Conservation (phyloP, 371 early-diverging fungal species). For the Mucor sp. region DNA sequence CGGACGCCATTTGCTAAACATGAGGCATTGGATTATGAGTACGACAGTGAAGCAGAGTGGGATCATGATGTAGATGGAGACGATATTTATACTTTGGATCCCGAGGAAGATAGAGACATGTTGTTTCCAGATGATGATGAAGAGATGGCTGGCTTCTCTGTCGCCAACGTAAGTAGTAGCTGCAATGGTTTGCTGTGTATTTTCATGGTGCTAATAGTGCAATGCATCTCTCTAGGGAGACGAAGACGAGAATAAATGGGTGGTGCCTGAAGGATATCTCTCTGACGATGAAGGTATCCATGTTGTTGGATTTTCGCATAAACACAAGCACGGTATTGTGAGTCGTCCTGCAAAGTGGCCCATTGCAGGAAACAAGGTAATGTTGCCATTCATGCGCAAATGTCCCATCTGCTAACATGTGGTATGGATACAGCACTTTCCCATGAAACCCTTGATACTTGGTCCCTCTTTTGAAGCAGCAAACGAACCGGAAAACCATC, state of each 20-base stretch:
- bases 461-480: slow-evolving; percentile 17
- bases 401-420: neutral
- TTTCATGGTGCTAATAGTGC: too few relatives aligned
- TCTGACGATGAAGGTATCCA: slow-evolving; percentile 72
- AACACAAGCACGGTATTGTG: neutral
- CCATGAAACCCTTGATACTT: slow-evolving; percentile 19
- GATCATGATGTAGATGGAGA: slow-evolving; percentile 41
- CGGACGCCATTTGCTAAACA: slow-evolving; percentile 71
- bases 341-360: slow-evolving; percentile 26
- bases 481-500: slow-evolving; percentile 16
- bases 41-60: slow-evolving; percentile 91
- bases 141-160: neutral
- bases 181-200: neutral
- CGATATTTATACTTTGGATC: slow-evolving; percentile 16
- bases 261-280: slow-evolving; percentile 75
- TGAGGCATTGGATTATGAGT: slow-evolving; percentile 71
- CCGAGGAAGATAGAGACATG: slow-evolving; percentile 14
- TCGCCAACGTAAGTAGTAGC: neutral
- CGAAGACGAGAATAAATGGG: slow-evolving; percentile 5
- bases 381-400: neutral
- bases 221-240: neutral
- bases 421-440: slow-evolving; percentile 7
- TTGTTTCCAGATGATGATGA: neutral
- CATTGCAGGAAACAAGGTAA: slow-evolving; percentile 12
- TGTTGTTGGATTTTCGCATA: neutral